Base-by-base conservation (phyloP, 805 yeast genomes). In the Wickerhamomyces silvicola region DNA sequence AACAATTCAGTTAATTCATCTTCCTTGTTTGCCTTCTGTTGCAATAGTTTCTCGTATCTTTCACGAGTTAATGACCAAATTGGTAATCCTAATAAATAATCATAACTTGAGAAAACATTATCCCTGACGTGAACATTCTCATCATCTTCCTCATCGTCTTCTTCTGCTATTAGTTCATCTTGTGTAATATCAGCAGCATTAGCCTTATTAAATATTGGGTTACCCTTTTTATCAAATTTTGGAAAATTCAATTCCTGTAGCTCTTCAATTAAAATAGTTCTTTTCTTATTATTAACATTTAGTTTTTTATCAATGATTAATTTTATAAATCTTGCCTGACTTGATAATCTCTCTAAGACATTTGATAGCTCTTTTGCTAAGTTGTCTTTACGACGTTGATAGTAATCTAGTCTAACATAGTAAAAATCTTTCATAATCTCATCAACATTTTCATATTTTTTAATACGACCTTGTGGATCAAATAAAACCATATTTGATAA, bases 401-500 rank as follows among this genome's bases (percentile, higher is more conserved):
- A 92, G 55, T 68, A 85, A 37, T 88, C 96, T 40, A 92, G 64
- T 50, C 98, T 73, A 10, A 92, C 83, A 48, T 69, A 81, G 56
- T 80, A 92, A 57, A 81, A 92, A 44, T 90, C 97, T 38, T 68
- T 69, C 45, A 92, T 64, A 31, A 92, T 90, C 28, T 86, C 90
- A 42, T 75, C 73, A 2, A 81, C 81, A 30, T 66, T 65, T 10
- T 78, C 81, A 57, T 87, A 92, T 55, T 75, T 85, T 53, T 81
- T 82, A 48, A 92, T 84, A 43, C 88, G 75, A 23, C 96, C 95
- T 29, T 71, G 70, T 4, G 94, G 75, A 60, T 92, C 97, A 60
- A 92, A 92, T 0, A 96, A 94, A 35, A 92, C 96, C 95, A 92
- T 88, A 55, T 92, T 92, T 28, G 80, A 70, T 40, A 85, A 64